phyloP scores from a whole-genome alignment of 306 rosid species.

The Pterocarpus santalinus region DNA sequence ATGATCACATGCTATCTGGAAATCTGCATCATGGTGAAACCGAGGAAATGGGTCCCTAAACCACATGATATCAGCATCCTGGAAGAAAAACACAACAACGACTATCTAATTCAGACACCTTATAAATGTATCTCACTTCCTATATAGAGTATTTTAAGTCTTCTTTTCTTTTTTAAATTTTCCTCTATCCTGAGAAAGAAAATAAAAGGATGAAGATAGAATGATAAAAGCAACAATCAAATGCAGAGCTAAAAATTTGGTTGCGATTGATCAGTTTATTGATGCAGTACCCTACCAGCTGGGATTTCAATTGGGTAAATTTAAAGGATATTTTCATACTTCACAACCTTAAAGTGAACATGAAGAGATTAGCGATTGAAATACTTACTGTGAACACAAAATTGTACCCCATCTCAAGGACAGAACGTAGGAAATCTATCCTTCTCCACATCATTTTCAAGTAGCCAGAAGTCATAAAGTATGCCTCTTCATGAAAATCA shows the following conservation, averaged over 20 bases:
- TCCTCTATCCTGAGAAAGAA: not conserved
- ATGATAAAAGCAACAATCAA: slow-evolving; percentile 15
- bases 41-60: slow-evolving; percentile 94
- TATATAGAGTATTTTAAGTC: not conserved
- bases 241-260: slow-evolving; percentile 1
- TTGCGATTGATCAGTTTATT: not conserved
- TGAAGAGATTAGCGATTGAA: slow-evolving; percentile 37
- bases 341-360: slow-evolving; percentile 25
- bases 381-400: slow-evolving; percentile 91
- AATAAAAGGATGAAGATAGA: slow-evolving; percentile 1
- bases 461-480: slow-evolving; percentile 87
- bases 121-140: slow-evolving; percentile 3
- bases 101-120: slow-evolving; percentile 34
- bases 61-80: slow-evolving; percentile 99
- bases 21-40: slow-evolving; percentile 75
- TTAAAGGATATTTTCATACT: slow-evolving; percentile 18
- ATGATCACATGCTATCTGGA: slow-evolving; percentile 94
- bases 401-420: slow-evolving; percentile 90
- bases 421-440: slow-evolving; percentile 83
- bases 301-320: not conserved
- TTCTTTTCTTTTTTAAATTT: not conserved
- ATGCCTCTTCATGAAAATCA: slow-evolving; percentile 86
- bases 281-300: not conserved
- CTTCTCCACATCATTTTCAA: slow-evolving; percentile 98
- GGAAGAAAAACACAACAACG: slow-evolving; percentile 45